Evolutionary conservation across 768 basidiomycete species (phyloP), one percentile per base, ranked within the genome.

Genomic region (Termitomyces eurrhizus): DNA sequence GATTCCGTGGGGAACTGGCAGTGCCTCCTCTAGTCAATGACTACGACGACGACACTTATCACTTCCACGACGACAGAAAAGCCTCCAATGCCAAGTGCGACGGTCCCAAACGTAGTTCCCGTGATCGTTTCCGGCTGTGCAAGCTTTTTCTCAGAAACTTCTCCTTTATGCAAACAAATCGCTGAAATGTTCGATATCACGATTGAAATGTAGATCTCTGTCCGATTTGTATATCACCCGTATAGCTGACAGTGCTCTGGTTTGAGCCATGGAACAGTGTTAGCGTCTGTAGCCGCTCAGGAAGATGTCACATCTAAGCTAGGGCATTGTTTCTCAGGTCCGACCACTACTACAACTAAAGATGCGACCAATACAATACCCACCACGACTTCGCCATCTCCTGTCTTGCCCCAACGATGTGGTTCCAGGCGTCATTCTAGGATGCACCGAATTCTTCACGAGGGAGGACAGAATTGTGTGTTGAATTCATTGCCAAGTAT

Each of bases 1-100:
- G 11, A 85, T 92, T 48, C 78, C 84, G 1, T 93, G 87, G 87
- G 91, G 92, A 48, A 76, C 64, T 56, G n/a, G 78, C 76, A 35
- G 65, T 70, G 6, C 68, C 79, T 44, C 67, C 79, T 29, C 78
- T 79, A 0, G 52, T 59, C 9, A 4, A 16, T 6, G 3, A n/a
- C n/a, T 7, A 18, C 60, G 21, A 26, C 24, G 21, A 21, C 12
- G 13, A 35, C 51, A 37, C 35, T 2, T 3, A 26, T 53, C 7
- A 46, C 64, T 14, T 50, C 61, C 7, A 33, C 55, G 1, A 33
- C 58, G 7, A 9, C 57, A 21, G 57, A 42, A 0, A 41, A 8
- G n/a, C 60, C 53, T 26, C 57, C 61, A 39, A 59, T 37, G n/a
- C n/a, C 50, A 42, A 56, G 37, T 14, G 48, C 48, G 29, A 60